Conservation (phyloP, 1,139 yeast genomes). For the Geotrichum klebahnii region DNA sequence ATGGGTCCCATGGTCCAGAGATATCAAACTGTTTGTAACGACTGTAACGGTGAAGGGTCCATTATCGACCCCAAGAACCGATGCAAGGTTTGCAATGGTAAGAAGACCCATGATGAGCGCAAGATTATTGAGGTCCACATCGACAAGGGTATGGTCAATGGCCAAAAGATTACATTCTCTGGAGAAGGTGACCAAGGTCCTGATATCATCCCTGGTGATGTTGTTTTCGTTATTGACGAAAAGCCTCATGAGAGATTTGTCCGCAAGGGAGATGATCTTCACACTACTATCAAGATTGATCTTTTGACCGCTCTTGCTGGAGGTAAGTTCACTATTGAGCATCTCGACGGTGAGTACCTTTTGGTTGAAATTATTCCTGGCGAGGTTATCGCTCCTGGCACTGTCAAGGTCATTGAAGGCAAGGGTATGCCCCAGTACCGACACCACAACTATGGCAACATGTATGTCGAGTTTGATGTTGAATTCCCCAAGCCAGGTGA, state of each 20-base stretch:
- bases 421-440: slow-evolving; percentile 90
- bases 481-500: slow-evolving; percentile 46
- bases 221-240: slow-evolving; percentile 83
- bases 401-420: slow-evolving; percentile 74
- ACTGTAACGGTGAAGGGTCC: slow-evolving; percentile 90
- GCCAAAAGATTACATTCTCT: slow-evolving; percentile 82
- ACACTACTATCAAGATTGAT: slow-evolving; percentile 82
- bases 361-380: slow-evolving; percentile 84
- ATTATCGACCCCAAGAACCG: slow-evolving; percentile 82
- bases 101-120: slow-evolving; percentile 81
- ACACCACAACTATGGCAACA: slow-evolving; percentile 47
- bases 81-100: slow-evolving; percentile 84
- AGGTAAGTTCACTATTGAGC: slow-evolving; percentile 83
- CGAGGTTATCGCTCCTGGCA: slow-evolving; percentile 85
- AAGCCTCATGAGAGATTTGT: slow-evolving; percentile 75
- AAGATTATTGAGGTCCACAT: slow-evolving; percentile 91
- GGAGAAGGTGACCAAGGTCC: slow-evolving; percentile 99
- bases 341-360: slow-evolving; percentile 73
- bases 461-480: slow-evolving; percentile 50
- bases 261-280: slow-evolving; percentile 87
- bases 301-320: slow-evolving; percentile 94
- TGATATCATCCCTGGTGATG: slow-evolving; percentile 93
- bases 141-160: slow-evolving; percentile 96
- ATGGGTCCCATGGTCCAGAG: slow-evolving; percentile 99
- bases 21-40: slow-evolving; percentile 92